A percentile compares a stretch with the other conserved stretches of the same genome.
Evolutionary conservation across 73 alveolate species (phyloP).

Genomic region (Paramecium biaurelia): DNA sequence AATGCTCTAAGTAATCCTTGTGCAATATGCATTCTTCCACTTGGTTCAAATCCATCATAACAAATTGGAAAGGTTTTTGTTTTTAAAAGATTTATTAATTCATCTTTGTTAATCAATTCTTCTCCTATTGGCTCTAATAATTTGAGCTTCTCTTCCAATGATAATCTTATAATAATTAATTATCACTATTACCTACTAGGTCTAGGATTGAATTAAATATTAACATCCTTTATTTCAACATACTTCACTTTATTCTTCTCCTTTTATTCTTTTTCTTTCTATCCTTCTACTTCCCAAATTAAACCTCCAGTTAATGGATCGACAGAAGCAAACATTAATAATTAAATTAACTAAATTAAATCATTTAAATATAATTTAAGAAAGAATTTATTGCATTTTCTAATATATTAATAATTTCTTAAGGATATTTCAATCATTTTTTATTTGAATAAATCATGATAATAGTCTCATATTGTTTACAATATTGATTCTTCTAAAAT

Average conservation of each 20-base stretch:
- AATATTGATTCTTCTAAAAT: too few relatives aligned
- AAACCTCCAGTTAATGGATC: constrained; percentile 42
- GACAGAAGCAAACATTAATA: neutral
- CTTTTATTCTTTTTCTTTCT: neutral
- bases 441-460: too few relatives aligned
- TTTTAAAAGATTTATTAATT: constrained; percentile 74
- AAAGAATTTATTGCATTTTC: neutral
- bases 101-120: constrained; percentile 85
- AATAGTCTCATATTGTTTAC: too few relatives aligned
- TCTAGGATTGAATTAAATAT: constrained; percentile 45
- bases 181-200: constrained; percentile 18
- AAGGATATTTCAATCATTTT: too few relatives aligned
- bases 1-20: constrained; percentile 98
- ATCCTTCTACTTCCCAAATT: neutral
- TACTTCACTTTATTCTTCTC: constrained; percentile 20
- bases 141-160: constrained; percentile 72
- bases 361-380: neutral
- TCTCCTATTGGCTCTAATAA: constrained; percentile 86
- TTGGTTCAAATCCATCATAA: constrained; percentile 99
- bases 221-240: constrained; percentile 20
- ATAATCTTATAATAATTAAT: constrained; percentile 22
- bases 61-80: constrained; percentile 88
- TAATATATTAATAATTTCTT: too few relatives aligned
- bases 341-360: neutral
- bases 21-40: constrained; percentile 99